phyloP scores from a whole-genome alignment of 352 stramenopile species.

The Pythium chondricola region DNA sequence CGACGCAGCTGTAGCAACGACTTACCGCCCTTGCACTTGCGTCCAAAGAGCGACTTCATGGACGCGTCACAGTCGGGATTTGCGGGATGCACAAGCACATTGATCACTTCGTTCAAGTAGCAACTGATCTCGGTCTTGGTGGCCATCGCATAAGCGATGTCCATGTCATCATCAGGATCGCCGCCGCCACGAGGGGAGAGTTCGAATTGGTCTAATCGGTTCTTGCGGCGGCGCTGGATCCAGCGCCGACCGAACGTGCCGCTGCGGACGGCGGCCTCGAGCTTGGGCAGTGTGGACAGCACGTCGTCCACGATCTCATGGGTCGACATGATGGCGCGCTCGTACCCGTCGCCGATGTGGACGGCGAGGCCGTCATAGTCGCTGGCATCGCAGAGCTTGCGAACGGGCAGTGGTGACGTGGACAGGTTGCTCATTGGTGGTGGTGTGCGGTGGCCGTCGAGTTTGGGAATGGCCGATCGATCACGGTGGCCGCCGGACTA shows the following conservation, averaged over 20 bases:
- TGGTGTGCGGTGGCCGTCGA: no score
- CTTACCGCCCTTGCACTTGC: constrained; percentile 43
- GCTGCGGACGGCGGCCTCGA: constrained; percentile 28
- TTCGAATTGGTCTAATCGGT: constrained; percentile 34
- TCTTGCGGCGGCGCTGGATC: constrained; percentile 24
- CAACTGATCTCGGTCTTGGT: constrained; percentile 44
- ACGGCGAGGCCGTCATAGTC: constrained; percentile 9
- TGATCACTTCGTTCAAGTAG: constrained; percentile 59
- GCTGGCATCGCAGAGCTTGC: no score
- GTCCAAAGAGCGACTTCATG: constrained; percentile 41
- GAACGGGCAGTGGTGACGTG: no score
- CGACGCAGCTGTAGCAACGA: no score
- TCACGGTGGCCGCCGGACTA: no score
- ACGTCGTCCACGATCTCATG: constrained; percentile 50
- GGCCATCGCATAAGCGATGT: constrained; percentile 40
- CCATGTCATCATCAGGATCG: constrained; percentile 29
- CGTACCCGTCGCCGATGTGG: constrained; percentile 4
- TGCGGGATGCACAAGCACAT: constrained; percentile 41
- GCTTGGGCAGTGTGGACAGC: constrained; percentile 44
- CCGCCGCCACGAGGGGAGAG: constrained; percentile 17
- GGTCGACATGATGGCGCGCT: constrained; percentile 25
- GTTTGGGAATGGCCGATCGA: background rate
- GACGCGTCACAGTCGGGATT: constrained; percentile 33
- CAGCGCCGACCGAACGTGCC: constrained; percentile 25
- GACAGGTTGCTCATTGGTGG: no score